Evolutionary conservation across 2,329 filamentous ascomycete species (phyloP).

Genomic region (Ceratocystiopsis sp.): DNA sequence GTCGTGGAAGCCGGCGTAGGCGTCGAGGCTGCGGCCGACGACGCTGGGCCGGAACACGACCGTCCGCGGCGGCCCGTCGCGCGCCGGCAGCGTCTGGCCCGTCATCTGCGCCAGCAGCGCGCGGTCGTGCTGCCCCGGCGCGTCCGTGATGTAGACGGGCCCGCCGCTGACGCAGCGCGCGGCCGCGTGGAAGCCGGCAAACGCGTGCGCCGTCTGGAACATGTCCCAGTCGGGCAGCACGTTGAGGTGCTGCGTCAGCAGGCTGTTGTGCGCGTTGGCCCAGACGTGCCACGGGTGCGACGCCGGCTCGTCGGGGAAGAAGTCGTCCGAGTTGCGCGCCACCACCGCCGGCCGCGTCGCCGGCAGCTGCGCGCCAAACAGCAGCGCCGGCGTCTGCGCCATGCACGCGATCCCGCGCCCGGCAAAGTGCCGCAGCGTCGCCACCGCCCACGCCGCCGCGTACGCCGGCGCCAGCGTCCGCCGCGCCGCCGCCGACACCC

Average conservation of each 20-base stretch:
- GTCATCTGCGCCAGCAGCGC: slow-evolving; percentile 67
- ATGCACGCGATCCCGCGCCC: slow-evolving; percentile 80
- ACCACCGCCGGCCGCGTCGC: slow-evolving; percentile 57
- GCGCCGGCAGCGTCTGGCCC: slow-evolving; percentile 20
- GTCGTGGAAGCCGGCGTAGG: slow-evolving; percentile 63
- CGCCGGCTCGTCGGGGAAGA: slow-evolving; percentile 65
- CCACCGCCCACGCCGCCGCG: slow-evolving; percentile 71
- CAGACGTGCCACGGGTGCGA: slow-evolving; percentile 94
- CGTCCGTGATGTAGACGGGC: slow-evolving; percentile 87
- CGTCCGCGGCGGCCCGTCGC: slow-evolving; percentile 46
- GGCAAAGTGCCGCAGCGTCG: slow-evolving; percentile 61
- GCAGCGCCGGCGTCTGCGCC: slow-evolving; percentile 71
- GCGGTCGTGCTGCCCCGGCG: slow-evolving; percentile 65
- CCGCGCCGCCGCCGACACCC: slow-evolving; percentile 51
- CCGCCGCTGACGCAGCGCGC: slow-evolving; percentile 81
- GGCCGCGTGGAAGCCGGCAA: slow-evolving; percentile 73
- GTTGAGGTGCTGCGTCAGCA: slow-evolving; percentile 73
- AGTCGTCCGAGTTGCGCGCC: slow-evolving; percentile 79
- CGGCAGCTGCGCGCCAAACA: slow-evolving; percentile 72
- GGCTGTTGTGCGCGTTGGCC: slow-evolving; percentile 75
- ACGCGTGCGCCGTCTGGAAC: slow-evolving; percentile 49
- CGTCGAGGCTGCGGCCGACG: slow-evolving; percentile 52
- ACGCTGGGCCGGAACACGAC: slow-evolving; percentile 67
- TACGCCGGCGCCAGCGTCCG: slow-evolving; percentile 56
- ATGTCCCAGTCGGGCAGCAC: slow-evolving; percentile 69